Percentiles rank a stretch among this genome's conserved stretches.
phyloP scores from a whole-genome alignment of 2,329 filamentous ascomycete species.

The Orbilia brochopaga region DNA sequence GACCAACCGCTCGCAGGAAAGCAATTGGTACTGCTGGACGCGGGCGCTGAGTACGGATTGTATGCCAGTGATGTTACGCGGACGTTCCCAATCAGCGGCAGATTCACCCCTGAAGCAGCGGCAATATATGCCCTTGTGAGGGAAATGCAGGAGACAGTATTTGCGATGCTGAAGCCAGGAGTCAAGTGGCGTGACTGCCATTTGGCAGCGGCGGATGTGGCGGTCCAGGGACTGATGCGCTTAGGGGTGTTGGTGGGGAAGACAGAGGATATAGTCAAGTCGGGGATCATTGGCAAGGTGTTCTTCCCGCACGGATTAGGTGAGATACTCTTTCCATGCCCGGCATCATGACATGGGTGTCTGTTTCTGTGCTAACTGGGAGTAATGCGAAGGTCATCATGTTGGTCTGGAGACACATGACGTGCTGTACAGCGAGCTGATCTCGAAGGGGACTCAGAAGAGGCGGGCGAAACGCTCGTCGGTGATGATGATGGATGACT shows the following conservation, averaged over 20 bases:
- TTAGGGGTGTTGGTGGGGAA: conserved; percentile 75
- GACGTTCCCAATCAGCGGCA: conserved; percentile 77
- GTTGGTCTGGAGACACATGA: conserved; percentile 72
- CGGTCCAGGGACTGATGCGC: conserved; percentile 71
- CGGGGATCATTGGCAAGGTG: conserved; percentile 64
- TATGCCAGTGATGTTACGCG: conserved; percentile 92
- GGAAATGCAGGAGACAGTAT: conserved; percentile 78
- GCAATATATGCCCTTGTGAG: conserved; percentile 79
- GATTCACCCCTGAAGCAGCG: conserved; percentile 71
- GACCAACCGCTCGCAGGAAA: conserved; percentile 72
- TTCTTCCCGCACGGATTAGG: conserved; percentile 69
- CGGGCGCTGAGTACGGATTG: conserved; percentile 80
- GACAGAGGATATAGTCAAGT: conserved; percentile 63
- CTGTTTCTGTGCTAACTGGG: conserved; percentile 28
- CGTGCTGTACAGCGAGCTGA: conserved; percentile 41
- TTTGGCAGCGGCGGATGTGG: conserved; percentile 73
- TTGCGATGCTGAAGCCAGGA: conserved; percentile 71
- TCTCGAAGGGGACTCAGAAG: conserved; percentile 55
- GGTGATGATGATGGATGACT: conserved; percentile 65
- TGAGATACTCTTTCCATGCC: conserved; percentile 1
- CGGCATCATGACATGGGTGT: conserved; percentile 7
- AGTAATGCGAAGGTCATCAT: conserved; percentile 64
- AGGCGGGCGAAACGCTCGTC: conserved; percentile 70
- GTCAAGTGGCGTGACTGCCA: conserved; percentile 75
- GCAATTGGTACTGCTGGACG: conserved; percentile 81